Conservation (phyloP, 2,329 filamentous ascomycete species). For the Verticillium nubilum region DNA sequence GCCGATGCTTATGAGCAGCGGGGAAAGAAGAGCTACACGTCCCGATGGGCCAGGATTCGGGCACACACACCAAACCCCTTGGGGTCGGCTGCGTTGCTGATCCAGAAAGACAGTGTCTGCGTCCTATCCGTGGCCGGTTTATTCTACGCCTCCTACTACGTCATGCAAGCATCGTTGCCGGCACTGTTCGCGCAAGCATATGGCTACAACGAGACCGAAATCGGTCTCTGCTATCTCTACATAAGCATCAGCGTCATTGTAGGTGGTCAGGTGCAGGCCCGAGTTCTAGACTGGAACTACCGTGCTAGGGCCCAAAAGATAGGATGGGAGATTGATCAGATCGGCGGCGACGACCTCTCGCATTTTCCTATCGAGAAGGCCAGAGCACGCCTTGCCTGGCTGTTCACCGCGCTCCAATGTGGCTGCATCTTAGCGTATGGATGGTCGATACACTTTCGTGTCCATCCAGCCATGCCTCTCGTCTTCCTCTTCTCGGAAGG, state of each 20-base stretch:
- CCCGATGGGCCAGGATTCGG: no score
- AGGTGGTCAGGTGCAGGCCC: slow-evolving; percentile 49
- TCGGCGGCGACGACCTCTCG: slow-evolving; percentile 40
- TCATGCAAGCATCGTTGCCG: slow-evolving; percentile 27
- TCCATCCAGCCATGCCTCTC: slow-evolving; percentile 41
- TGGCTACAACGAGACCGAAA: slow-evolving; percentile 47
- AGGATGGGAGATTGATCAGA: slow-evolving; percentile 46
- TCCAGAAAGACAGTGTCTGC: no score
- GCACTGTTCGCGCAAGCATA: slow-evolving; percentile 43
- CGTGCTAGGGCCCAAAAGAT: slow-evolving; percentile 49
- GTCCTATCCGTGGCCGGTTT: no score
- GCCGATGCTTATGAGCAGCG: no score
- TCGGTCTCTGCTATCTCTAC: slow-evolving; percentile 47
- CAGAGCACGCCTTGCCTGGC: slow-evolving; percentile 41
- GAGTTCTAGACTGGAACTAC: slow-evolving; percentile 60
- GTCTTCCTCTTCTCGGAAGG: slow-evolving; percentile 38
- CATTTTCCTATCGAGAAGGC: slow-evolving; percentile 47
- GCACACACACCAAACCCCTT: no score
- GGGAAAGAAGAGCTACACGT: no score
- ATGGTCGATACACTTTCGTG: slow-evolving; percentile 37
- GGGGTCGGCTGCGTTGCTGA: no score
- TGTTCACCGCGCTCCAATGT: slow-evolving; percentile 41
- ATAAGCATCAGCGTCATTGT: slow-evolving; percentile 35
- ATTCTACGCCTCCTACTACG: no score
- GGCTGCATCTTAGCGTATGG: slow-evolving; percentile 40